Evolutionary conservation across 441 rosid species (phyloP), one percentile per base, ranked within the genome.

Genomic region (Pelargonium myrrhifolium): DNA sequence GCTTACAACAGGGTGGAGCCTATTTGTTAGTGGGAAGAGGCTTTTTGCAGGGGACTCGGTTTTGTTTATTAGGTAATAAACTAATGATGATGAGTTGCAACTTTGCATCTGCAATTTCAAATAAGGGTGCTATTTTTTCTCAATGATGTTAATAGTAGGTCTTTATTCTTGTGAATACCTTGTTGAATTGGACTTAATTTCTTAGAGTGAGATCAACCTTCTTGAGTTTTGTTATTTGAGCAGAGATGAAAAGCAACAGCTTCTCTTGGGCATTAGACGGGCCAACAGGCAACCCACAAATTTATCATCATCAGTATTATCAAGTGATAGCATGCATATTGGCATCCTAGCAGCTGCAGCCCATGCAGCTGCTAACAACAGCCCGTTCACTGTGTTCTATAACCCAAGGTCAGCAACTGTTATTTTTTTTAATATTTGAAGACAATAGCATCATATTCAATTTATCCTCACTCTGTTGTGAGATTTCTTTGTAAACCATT

Each of bases 271-370:
- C 31, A 83, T 88, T 75, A 86, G 99, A 83, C 84, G 91, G n/a
- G 91, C 97, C 62, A 89, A 87, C 79, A 80, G 97, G 83, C 99
- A 91, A 76, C 86, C 95, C 14, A 64, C 97, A 68, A 85, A 84
- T 79, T 77, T 93, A 70, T 85, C 99, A 35, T 91, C 93, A 39
- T 93, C 99, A 12, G 93, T 93, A 11, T 81, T 93, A 70, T 93
- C 97, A 39, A 91, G 97, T 72, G 99, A 91, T 71, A 89, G 97
- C 82, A 93, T 93, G 97, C 99, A 91, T 75, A 93, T 93, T 62
- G 97, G 97, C 61, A 87, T 93, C 63, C 84, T 91, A 17, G 99
- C 99, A 49, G 97, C 96, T 4, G 97, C 99, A 55, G 97, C 99
- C 72, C 96, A 94, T 83, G 99, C 99, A 64, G 91, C 94, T 62